Evolutionary conservation across 2,329 filamentous ascomycete species (phyloP).

Genomic region (Corniculantispora saksenae): DNA sequence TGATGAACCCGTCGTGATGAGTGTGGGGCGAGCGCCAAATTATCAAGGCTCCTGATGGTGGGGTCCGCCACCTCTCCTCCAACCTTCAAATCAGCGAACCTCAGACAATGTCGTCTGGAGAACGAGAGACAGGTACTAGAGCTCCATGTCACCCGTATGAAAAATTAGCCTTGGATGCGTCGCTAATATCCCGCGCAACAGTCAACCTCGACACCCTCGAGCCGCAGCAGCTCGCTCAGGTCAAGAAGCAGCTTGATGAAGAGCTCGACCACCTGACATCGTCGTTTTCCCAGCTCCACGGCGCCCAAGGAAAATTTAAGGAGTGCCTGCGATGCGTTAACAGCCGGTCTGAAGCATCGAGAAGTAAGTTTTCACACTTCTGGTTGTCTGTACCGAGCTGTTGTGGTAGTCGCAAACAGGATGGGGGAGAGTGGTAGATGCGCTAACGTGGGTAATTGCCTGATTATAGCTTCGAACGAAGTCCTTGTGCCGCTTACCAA

Average conservation of each 20-base stretch:
- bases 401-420: not conserved
- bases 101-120: slow-evolving; percentile 15
- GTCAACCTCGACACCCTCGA: slow-evolving; percentile 74
- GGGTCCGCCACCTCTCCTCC: slow-evolving; percentile 4
- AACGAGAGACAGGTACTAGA: slow-evolving; percentile 16
- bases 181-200: slow-evolving; percentile 28
- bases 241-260: slow-evolving; percentile 95
- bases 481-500: slow-evolving; percentile 94
- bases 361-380: not conserved
- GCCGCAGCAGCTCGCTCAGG: slow-evolving; percentile 79
- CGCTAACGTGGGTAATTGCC: not conserved
- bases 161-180: not conserved
- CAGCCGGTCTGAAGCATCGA: slow-evolving; percentile 33
- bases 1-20: not conserved
- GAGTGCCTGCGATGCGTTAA: slow-evolving; percentile 83
- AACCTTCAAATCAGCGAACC: not conserved
- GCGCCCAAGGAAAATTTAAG: slow-evolving; percentile 86
- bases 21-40: slow-evolving; percentile 12
- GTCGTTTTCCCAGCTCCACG: slow-evolving; percentile 87
- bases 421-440: too few relatives aligned
- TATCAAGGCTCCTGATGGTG: slow-evolving; percentile 14
- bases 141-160: not conserved
- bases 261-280: slow-evolving; percentile 92
- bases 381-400: not conserved
- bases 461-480: slow-evolving; percentile 42